Evolutionary conservation across 2,329 filamentous ascomycete species (phyloP).

Genomic region (Phoma sp.): DNA sequence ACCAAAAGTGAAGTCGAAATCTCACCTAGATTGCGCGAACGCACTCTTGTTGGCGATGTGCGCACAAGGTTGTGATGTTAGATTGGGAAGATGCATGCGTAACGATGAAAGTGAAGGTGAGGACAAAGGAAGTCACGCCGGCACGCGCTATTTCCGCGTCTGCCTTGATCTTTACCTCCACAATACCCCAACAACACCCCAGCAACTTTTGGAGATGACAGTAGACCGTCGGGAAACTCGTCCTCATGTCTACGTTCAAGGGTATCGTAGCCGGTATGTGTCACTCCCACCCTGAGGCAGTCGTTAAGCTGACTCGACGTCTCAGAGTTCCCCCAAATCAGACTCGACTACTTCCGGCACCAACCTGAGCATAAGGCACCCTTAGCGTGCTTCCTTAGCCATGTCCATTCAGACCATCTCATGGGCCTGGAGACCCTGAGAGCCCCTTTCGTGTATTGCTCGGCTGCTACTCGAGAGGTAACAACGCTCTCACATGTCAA

Average conservation of each 20-base stretch:
- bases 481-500: not conserved
- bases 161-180: not conserved
- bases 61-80: not conserved
- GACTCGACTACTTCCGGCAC: conserved; percentile 82
- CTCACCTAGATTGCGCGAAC: too few species aligned
- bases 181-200: not conserved
- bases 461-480: conserved; percentile 77
- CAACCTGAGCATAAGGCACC: conserved; percentile 65
- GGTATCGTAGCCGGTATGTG: conserved; percentile 38
- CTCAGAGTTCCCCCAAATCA: conserved; percentile 78
- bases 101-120: not conserved
- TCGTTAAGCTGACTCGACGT: conserved; percentile 7
- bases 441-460: conserved; percentile 90
- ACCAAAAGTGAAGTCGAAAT: too few species aligned
- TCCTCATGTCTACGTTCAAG: conserved; percentile 46
- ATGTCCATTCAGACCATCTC: conserved; percentile 92
- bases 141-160: conserved; percentile 12
- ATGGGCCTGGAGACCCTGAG: conserved; percentile 78
- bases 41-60: too few species aligned
- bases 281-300: not conserved
- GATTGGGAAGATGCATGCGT: too few species aligned
- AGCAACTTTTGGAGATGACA: conserved; percentile 2
- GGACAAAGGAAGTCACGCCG: conserved; percentile 2
- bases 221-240: not conserved
- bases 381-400: conserved; percentile 86